A percentile compares a stretch with the other conserved stretches of the same genome.
Evolutionary conservation across 2,329 filamentous ascomycete species (phyloP).

Genomic region (Fusarium chlamydosporum): DNA sequence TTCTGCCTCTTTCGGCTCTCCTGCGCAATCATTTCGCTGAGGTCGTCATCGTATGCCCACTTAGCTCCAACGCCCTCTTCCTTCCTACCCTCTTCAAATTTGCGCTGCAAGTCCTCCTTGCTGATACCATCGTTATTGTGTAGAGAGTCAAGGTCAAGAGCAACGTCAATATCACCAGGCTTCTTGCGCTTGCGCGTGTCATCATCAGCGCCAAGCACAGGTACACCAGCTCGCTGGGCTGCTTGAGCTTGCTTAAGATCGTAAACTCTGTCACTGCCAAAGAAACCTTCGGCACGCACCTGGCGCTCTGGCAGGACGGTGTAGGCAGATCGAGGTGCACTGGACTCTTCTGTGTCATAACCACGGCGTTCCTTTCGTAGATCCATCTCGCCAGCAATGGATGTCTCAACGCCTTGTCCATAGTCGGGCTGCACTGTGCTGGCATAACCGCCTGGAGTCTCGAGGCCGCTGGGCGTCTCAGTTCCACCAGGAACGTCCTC

Average conservation of each 20-base stretch:
- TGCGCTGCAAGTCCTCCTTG: conserved; percentile 84
- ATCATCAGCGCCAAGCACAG: conserved; percentile 85
- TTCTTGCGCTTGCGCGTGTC: conserved; percentile 90
- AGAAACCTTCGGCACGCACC: conserved; percentile 90
- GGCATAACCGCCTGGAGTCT: conserved; percentile 84
- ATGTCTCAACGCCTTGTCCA: conserved; percentile 77
- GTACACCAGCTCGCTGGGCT: conserved; percentile 66
- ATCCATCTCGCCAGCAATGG: conserved; percentile 88
- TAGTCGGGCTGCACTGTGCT: conserved; percentile 87
- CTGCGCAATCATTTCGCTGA: conserved; percentile 95
- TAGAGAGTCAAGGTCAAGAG: conserved; percentile 87
- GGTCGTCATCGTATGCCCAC: conserved; percentile 85
- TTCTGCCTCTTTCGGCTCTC: conserved; percentile 93
- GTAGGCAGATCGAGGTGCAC: conserved; percentile 83
- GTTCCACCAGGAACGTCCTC: conserved; percentile 74
- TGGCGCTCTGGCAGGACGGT: conserved; percentile 91
- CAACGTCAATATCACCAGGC: conserved; percentile 93
- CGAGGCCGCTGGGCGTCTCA: conserved; percentile 81
- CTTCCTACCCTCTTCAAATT: conserved; percentile 80
- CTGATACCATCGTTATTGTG: conserved; percentile 80
- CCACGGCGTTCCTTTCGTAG: conserved; percentile 86
- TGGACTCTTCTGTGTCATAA: conserved; percentile 87
- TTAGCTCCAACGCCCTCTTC: conserved; percentile 77
- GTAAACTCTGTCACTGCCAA: conserved; percentile 94
- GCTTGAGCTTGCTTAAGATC: conserved; percentile 75